Conservation (phyloP, 495 filamentous ascomycete genomes). For the Astrothelium macrocarpum region DNA sequence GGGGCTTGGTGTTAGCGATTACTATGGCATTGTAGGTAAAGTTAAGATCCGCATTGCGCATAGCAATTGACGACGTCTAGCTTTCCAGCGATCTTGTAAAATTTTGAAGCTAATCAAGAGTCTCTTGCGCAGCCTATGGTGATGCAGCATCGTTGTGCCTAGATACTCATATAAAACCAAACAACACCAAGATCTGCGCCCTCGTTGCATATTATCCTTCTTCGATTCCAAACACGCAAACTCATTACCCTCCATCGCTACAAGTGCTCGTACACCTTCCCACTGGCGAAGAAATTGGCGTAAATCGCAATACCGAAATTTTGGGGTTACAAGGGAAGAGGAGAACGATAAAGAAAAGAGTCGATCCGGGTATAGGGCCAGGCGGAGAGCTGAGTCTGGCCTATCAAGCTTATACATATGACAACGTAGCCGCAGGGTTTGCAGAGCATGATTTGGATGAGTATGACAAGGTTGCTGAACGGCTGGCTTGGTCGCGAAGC, state of each 20-base stretch:
- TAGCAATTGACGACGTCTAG: background rate
- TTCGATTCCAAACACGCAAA: slow-evolving; percentile 19
- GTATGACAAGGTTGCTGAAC: slow-evolving; percentile 39
- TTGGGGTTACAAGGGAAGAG: slow-evolving; percentile 56
- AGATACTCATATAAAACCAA: slow-evolving; percentile 26
- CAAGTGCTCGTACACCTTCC: slow-evolving; percentile 38
- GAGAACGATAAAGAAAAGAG: slow-evolving; percentile 36
- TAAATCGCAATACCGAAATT: slow-evolving; percentile 37
- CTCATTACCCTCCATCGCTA: slow-evolving; percentile 31
- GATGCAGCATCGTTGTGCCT: slow-evolving; percentile 32
- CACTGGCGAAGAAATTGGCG: slow-evolving; percentile 26
- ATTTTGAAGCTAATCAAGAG: slow-evolving; percentile 3
- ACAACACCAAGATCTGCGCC: slow-evolving; percentile 36
- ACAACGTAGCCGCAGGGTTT: slow-evolving; percentile 34
- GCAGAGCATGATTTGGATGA: slow-evolving; percentile 45
- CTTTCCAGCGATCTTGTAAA: background rate
- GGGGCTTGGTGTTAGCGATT: slow-evolving; percentile 27
- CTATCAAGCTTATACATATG: slow-evolving; percentile 37
- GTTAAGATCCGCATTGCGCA: background rate
- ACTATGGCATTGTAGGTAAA: slow-evolving; percentile 34
- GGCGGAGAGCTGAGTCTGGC: slow-evolving; percentile 39
- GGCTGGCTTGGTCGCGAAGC: slow-evolving; percentile 43
- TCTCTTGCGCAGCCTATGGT: slow-evolving; percentile 26
- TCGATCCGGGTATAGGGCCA: slow-evolving; percentile 46
- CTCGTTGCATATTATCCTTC: slow-evolving; percentile 35